Evolutionary conservation across 331 rosid species (phyloP).

Genomic region (Erythrophleum ivorense): DNA sequence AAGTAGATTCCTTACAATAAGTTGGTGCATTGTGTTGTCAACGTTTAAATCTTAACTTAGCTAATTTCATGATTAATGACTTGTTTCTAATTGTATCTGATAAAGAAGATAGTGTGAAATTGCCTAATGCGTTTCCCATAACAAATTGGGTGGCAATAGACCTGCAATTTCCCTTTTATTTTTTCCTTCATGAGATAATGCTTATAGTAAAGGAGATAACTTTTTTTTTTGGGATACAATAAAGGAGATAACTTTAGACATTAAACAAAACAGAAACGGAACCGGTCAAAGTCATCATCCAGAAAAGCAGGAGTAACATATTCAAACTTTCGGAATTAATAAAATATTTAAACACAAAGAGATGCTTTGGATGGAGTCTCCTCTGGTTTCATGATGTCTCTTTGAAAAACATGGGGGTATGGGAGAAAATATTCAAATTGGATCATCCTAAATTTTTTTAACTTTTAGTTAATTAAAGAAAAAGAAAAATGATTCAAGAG

Average conservation of each 20-base stretch:
- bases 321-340: not conserved
- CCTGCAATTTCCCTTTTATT: not conserved
- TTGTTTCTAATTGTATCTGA: not conserved
- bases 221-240: not conserved
- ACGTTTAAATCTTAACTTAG: no score
- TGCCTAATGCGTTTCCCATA: conserved; percentile 18
- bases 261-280: not conserved
- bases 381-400: not conserved
- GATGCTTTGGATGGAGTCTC: not conserved
- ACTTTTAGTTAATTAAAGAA: not conserved
- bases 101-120: not conserved
- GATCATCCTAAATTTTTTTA: not conserved
- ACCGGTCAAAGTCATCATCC: not conserved
- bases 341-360: not conserved
- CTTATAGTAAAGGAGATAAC: not conserved
- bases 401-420: not conserved
- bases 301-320: not conserved
- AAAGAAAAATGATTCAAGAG: no score
- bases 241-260: not conserved
- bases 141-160: conserved; percentile 5
- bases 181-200: not conserved
- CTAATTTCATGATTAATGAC: no score
- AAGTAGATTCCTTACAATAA: no score
- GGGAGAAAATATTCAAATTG: not conserved
- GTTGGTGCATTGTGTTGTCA: no score